phyloP scores from a whole-genome alignment of 192 early-diverging fungal species.

The Diversispora epigaea region DNA sequence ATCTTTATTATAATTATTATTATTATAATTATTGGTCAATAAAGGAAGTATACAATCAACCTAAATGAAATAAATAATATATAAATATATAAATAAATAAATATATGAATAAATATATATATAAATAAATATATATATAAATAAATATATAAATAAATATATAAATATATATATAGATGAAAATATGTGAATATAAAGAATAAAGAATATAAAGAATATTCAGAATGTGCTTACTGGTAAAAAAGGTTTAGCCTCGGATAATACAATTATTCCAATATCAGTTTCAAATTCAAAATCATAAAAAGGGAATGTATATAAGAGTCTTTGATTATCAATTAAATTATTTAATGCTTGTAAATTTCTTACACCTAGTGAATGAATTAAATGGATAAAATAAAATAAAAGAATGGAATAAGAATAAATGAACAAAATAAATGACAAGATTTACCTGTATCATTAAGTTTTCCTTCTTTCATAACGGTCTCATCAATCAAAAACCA shows the following conservation, averaged over 20 bases:
- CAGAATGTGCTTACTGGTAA: constrained; percentile 51
- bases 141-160: too few relatives aligned
- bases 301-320: constrained; percentile 71
- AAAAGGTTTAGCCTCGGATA: constrained; percentile 70
- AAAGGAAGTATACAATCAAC: constrained; percentile 58
- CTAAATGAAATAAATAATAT: constrained; percentile 31
- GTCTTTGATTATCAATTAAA: constrained; percentile 58
- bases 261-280: constrained; percentile 60
- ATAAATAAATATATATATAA: too few relatives aligned
- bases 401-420: background rate
- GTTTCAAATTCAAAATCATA: constrained; percentile 68
- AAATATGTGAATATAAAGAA: background rate
- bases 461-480: constrained; percentile 64
- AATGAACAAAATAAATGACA: background rate
- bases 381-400: background rate
- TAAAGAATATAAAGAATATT: background rate
- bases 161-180: too few relatives aligned
- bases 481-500: constrained; percentile 71
- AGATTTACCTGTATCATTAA: constrained; percentile 58
- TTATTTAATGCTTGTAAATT: constrained; percentile 69
- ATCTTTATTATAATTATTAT: constrained; percentile 24
- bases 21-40: constrained; percentile 29
- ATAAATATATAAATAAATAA: background rate
- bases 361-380: constrained; percentile 49
- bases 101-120: too few relatives aligned